Evolutionary conservation across 73 alveolate genomes (phyloP).

Genomic region (Paraurostyla sp.): DNA sequence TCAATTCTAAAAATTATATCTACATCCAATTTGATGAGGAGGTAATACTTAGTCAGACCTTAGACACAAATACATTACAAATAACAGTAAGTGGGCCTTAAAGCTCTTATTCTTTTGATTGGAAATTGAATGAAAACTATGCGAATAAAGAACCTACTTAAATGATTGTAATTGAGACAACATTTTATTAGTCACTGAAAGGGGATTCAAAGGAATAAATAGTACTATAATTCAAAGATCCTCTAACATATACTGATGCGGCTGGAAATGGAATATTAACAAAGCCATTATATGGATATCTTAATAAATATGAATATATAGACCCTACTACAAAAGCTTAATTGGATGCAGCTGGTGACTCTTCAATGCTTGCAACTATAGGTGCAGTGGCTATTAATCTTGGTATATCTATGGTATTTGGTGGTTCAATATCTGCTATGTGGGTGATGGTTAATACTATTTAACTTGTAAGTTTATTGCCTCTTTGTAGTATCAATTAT

Average conservation of each 20-base stretch:
- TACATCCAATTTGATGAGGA: conserved; percentile 31
- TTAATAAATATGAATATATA: background rate
- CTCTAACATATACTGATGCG: background rate
- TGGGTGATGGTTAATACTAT: background rate
- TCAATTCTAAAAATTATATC: background rate
- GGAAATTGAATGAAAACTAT: background rate
- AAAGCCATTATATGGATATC: background rate
- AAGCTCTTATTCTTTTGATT: background rate
- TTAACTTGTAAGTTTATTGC: conserved; percentile 2
- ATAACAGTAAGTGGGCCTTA: background rate
- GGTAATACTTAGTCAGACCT: background rate
- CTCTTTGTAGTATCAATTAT: background rate
- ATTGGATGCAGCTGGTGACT: conserved; percentile 20
- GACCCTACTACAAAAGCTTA: conserved; percentile 19
- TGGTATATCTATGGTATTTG: background rate
- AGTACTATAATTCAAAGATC: background rate
- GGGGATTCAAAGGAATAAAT: background rate
- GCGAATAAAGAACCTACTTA: background rate
- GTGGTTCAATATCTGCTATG: conserved; percentile 6
- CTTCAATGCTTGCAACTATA: conserved; percentile 1
- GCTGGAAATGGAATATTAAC: conserved; percentile 1
- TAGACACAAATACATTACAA: background rate
- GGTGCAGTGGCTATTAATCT: conserved; percentile 24
- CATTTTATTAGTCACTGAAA: background rate
- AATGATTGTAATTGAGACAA: background rate